These are phyloP conservation scores for Citrus sinensis DNA, from an alignment of 345 rosid genomes.

Conservation along the genomic window DNA sequence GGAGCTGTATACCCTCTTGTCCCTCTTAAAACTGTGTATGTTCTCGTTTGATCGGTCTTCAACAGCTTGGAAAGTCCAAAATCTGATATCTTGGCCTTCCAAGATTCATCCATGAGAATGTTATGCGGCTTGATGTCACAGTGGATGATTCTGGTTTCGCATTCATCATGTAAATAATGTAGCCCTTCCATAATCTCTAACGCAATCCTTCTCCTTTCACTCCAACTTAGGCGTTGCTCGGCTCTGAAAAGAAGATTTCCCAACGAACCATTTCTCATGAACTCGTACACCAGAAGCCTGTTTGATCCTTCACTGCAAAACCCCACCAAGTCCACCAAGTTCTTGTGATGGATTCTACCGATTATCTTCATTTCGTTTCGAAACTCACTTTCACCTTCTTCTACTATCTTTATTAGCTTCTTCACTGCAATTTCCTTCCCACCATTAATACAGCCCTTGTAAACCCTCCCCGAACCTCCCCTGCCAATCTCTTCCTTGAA, in stretches of 20 bases:
- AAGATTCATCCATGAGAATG: background rate
- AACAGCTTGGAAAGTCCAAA: conserved; percentile 4
- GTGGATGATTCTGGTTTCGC: conserved; percentile 12
- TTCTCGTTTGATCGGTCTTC: conserved; percentile 15
- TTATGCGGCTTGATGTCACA: conserved; percentile 16
- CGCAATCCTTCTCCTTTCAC: background rate
- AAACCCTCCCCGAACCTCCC: conserved; percentile 11
- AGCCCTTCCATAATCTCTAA: background rate
- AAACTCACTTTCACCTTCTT: background rate
- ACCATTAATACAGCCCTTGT: background rate
- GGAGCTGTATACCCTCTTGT: conserved; percentile 9
- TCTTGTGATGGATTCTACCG: background rate
- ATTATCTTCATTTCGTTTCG: background rate
- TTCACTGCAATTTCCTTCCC: conserved; percentile 6
- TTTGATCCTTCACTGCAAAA: background rate
- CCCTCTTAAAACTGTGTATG: background rate
- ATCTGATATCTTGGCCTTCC: background rate
- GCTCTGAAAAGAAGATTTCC: background rate
- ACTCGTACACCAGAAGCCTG: background rate
- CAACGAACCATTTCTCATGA: background rate
- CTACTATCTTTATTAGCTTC: background rate
- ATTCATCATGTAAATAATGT: conserved; percentile 10
- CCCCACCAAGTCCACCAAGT: background rate
- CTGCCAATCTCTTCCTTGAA: conserved; percentile 23
- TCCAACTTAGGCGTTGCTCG: background rate